phyloP scores from a whole-genome alignment of 2,329 filamentous ascomycete species.

The Curvularia spicifera region DNA sequence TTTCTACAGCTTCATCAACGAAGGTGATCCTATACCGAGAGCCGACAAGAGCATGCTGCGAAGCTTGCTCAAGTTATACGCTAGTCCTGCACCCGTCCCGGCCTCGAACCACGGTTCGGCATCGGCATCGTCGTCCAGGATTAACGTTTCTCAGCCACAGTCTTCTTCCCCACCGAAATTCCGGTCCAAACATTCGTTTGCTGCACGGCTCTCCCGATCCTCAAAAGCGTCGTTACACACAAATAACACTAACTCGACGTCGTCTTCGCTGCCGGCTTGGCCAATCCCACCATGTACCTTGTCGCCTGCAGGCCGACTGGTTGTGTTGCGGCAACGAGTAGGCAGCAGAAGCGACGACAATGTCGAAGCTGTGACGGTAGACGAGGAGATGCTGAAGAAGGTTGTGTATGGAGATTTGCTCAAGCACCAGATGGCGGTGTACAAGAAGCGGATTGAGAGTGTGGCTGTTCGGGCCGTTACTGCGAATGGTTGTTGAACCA shows the following conservation, averaged over 20 bases:
- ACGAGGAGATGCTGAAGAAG: slow-evolving; percentile 70
- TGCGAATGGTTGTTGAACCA: slow-evolving; percentile 40
- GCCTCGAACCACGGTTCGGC: slow-evolving; percentile 21
- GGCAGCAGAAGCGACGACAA: slow-evolving; percentile 54
- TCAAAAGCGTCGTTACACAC: slow-evolving; percentile 37
- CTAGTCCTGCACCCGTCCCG: slow-evolving; percentile 61
- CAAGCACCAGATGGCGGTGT: slow-evolving; percentile 80
- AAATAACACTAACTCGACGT: slow-evolving; percentile 31
- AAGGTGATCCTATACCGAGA: slow-evolving; percentile 80
- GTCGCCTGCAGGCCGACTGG: slow-evolving; percentile 72
- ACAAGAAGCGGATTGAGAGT: slow-evolving; percentile 72
- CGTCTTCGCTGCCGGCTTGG: slow-evolving; percentile 61
- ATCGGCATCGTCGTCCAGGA: slow-evolving; percentile 33
- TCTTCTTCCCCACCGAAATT: slow-evolving; percentile 22
- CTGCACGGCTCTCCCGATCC: slow-evolving; percentile 21
- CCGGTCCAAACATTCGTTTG: slow-evolving; percentile 18
- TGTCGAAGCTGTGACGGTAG: slow-evolving; percentile 71
- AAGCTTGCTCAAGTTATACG: slow-evolving; percentile 74
- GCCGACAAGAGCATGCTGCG: slow-evolving; percentile 79
- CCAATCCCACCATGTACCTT: slow-evolving; percentile 69
- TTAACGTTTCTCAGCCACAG: slow-evolving; percentile 27
- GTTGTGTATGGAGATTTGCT: slow-evolving; percentile 83
- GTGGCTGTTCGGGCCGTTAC: slow-evolving; percentile 74
- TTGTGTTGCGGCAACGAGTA: slow-evolving; percentile 62
- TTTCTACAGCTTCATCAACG: slow-evolving; percentile 82